phyloP scores from a whole-genome alignment of 148 eudicot genomes.

The Arctostaphylos glauca region DNA sequence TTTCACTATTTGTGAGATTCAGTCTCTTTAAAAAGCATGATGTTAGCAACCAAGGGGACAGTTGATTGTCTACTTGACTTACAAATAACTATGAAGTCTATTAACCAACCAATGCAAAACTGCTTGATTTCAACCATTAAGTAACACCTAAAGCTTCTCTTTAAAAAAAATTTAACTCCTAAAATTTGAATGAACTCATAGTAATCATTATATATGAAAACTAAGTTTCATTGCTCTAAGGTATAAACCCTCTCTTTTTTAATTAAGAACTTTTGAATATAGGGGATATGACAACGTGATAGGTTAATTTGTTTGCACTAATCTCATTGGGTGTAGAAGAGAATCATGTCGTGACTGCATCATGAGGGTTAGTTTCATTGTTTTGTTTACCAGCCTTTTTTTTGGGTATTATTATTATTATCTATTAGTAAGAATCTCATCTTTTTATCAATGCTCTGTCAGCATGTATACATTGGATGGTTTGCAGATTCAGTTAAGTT shows the following conservation, averaged over 20 bases:
- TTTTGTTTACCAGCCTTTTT: neutral
- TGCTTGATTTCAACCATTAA: neutral
- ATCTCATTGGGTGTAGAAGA: neutral
- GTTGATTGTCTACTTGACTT: neutral
- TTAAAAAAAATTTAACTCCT: no score
- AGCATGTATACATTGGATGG: neutral
- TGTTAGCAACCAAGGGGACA: neutral
- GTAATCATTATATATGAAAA: neutral
- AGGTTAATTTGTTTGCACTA: neutral
- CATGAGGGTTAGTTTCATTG: neutral
- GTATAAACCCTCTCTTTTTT: neutral
- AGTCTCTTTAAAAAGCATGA: neutral
- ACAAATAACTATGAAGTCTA: neutral
- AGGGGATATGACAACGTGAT: neutral
- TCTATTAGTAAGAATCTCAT: neutral
- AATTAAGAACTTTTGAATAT: neutral
- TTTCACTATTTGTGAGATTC: neutral
- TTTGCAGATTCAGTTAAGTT: neutral
- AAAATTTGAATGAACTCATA: neutral
- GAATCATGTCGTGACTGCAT: neutral
- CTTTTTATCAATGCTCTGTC: neutral
- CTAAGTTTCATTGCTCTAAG: slow-evolving; percentile 3
- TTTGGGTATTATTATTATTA: no score
- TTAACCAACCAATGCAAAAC: neutral
- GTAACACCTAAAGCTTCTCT: neutral